Evolutionary conservation across 768 basidiomycete genomes (phyloP), one percentile per base, ranked within the genome.

Genomic region (Coprinopsis strossmayeri): DNA sequence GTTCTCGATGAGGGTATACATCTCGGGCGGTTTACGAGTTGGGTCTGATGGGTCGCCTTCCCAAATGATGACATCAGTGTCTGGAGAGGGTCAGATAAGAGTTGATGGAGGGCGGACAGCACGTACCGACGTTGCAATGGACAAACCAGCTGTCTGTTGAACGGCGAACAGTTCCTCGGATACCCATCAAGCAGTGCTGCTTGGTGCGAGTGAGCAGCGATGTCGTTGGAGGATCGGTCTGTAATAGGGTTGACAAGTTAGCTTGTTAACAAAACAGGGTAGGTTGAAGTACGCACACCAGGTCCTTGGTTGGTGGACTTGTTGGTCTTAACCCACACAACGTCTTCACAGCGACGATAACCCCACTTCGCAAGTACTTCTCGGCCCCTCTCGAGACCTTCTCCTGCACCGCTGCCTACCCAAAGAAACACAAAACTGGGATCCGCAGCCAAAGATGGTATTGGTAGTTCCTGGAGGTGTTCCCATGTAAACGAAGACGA

Each of bases 301-400:
- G 91, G 84, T 1, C 88, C 88, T 13, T 72, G 72, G 61, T 87
- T 87, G 20, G 69, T 74, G 18, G 66, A 72, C 51, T 76, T 76
- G 62, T 97, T 99, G 39, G 91, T 94, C 69, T 91, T 92, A 48
- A 96, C 86, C 94, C 93, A 98, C 3, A 96, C 90, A n/a, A 99
- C 89, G 61, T 99, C 96, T 59, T 99, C 96, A 58, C 92, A 96
- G 44, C 96, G 68, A 35, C 92, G 71, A 61, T 92, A 95, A 2
- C 95, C 96, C 94, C 95, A 99, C 64, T 81, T 87, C 1, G 84
- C 87, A 32, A 99, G 75, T 23, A 94, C 71, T 64, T 97, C 95
- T 27, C 94, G 70, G 0, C 96, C 96, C 27, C 85, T 75, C 62
- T 99, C 96, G 24, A 99, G 73, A 0, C 93, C 96, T 42, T 90